phyloP scores from a whole-genome alignment of 192 early-diverging fungal genomes.

The Thoreauomyces humboldtii region DNA sequence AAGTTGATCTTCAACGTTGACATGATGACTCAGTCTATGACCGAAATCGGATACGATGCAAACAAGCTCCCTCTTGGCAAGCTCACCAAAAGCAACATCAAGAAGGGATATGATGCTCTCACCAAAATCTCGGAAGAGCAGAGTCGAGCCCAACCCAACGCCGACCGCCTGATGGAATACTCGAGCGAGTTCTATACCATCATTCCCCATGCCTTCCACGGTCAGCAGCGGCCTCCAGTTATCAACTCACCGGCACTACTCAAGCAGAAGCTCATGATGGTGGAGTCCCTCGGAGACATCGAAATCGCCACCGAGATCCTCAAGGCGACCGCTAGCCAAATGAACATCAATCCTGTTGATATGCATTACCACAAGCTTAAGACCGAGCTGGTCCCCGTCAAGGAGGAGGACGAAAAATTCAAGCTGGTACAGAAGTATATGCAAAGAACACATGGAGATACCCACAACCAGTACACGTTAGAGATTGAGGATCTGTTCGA shows the following conservation, averaged over 20 bases:
- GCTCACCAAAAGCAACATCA: conserved; percentile 60
- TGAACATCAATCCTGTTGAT: conserved; percentile 57
- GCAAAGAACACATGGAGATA: conserved; percentile 63
- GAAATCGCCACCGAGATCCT: conserved; percentile 26
- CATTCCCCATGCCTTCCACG: conserved; percentile 66
- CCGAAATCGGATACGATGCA: conserved; percentile 69
- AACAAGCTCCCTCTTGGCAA: conserved; percentile 78
- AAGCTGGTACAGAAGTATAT: conserved; percentile 61
- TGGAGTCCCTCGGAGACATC: conserved; percentile 25
- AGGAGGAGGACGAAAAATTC: conserved; percentile 49
- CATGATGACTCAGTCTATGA: conserved; percentile 57
- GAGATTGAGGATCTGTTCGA: conserved; percentile 44
- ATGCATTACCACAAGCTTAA: conserved; percentile 56
- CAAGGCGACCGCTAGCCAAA: conserved; percentile 37
- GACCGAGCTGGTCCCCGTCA: conserved; percentile 53
- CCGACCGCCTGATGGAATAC: conserved; percentile 13
- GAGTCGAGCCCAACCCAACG: not conserved
- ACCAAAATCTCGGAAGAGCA: conserved; percentile 53
- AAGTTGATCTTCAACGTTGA: conserved; percentile 68
- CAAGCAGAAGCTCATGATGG: conserved; percentile 38
- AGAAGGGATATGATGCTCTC: conserved; percentile 54
- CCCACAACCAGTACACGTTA: conserved; percentile 48
- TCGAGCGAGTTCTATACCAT: conserved; percentile 63
- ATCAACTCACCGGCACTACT: conserved; percentile 47
- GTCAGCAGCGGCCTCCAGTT: conserved; percentile 42